Percentiles rank a stretch among this genome's conserved stretches.
Evolutionary conservation across 1,139 yeast genomes (phyloP).

Genomic region (Pichia cactophila): DNA sequence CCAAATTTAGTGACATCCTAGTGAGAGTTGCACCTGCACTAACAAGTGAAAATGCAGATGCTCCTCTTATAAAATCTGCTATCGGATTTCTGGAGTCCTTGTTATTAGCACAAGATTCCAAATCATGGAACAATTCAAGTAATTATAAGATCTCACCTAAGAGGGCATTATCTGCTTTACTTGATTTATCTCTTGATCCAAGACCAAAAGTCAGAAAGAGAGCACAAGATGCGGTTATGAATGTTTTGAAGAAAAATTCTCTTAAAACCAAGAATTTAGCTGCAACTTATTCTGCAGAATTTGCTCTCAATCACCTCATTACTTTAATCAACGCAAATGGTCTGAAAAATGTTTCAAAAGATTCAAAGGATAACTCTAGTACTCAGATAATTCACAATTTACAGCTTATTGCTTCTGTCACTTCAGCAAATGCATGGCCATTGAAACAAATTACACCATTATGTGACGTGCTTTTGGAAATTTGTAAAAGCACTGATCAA

Average conservation of each 20-base stretch:
- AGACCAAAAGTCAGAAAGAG: slow-evolving; percentile 95
- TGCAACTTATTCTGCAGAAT: slow-evolving; percentile 59
- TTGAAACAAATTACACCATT: slow-evolving; percentile 56
- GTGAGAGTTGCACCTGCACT: slow-evolving; percentile 77
- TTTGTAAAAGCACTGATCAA: slow-evolving; percentile 80
- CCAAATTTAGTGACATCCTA: slow-evolving; percentile 71
- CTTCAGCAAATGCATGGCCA: slow-evolving; percentile 81
- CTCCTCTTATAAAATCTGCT: slow-evolving; percentile 79
- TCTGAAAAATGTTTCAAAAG: slow-evolving; percentile 7
- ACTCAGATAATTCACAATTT: slow-evolving; percentile 66
- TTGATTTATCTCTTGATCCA: slow-evolving; percentile 76
- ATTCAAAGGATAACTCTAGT: slow-evolving; percentile 30
- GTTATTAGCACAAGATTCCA: slow-evolving; percentile 71
- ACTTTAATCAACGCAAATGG: slow-evolving; percentile 36
- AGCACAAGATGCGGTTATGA: slow-evolving; percentile 77
- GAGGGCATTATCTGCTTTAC: slow-evolving; percentile 73
- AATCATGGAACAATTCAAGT: slow-evolving; percentile 58
- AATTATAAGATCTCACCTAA: slow-evolving; percentile 59
- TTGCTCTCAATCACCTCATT: slow-evolving; percentile 49
- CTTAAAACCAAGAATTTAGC: slow-evolving; percentile 70
- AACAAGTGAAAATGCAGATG: slow-evolving; percentile 61
- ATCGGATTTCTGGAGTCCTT: slow-evolving; percentile 80
- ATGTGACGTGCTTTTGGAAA: slow-evolving; percentile 67
- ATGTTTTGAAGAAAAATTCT: slow-evolving; percentile 56
- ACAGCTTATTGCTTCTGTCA: slow-evolving; percentile 63